Conservation (phyloP, 2,329 filamentous ascomycete genomes). For the Tolypocladium tundrense region DNA sequence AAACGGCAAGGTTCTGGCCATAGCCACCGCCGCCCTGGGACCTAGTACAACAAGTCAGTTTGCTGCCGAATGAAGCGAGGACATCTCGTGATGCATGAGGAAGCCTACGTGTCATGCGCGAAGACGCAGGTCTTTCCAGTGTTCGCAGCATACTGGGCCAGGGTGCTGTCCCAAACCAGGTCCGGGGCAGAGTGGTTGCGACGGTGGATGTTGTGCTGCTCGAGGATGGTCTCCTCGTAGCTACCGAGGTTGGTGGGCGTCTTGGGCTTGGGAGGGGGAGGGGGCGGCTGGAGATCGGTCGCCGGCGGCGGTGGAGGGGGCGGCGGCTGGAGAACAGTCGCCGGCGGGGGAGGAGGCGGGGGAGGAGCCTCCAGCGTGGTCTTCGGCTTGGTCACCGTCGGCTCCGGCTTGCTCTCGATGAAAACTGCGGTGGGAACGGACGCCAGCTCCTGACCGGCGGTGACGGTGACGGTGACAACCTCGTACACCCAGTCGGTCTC, state of each 20-base stretch:
- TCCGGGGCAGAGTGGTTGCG: slow-evolving; percentile 63
- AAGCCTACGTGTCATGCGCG: slow-evolving; percentile 64
- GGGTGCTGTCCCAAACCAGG: slow-evolving; percentile 54
- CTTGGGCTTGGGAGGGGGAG: slow-evolving; percentile 12
- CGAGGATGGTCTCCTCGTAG: slow-evolving; percentile 36
- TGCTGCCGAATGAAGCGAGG: background rate
- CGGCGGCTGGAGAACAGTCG: background rate
- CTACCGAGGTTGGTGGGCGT: slow-evolving; percentile 8
- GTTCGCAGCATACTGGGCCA: slow-evolving; percentile 52
- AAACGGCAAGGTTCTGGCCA: slow-evolving; percentile 86
- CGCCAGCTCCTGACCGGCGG: slow-evolving; percentile 16
- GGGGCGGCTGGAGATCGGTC: background rate
- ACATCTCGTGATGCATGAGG: background rate
- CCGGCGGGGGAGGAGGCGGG: background rate
- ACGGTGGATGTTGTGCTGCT: slow-evolving; percentile 82
- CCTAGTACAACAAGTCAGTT: slow-evolving; percentile 19
- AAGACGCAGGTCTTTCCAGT: slow-evolving; percentile 62
- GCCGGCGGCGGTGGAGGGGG: slow-evolving; percentile 10
- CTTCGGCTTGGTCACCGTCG: background rate
- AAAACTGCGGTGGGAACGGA: background rate
- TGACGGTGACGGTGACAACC: slow-evolving; percentile 34
- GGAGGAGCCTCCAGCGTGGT: background rate
- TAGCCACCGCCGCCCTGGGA: slow-evolving; percentile 53
- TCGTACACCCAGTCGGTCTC: slow-evolving; percentile 31
- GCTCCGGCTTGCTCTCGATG: slow-evolving; percentile 5